Evolutionary conservation across 139 green algal genomes (phyloP).

Genomic region (Monoraphidium neglectum): DNA sequence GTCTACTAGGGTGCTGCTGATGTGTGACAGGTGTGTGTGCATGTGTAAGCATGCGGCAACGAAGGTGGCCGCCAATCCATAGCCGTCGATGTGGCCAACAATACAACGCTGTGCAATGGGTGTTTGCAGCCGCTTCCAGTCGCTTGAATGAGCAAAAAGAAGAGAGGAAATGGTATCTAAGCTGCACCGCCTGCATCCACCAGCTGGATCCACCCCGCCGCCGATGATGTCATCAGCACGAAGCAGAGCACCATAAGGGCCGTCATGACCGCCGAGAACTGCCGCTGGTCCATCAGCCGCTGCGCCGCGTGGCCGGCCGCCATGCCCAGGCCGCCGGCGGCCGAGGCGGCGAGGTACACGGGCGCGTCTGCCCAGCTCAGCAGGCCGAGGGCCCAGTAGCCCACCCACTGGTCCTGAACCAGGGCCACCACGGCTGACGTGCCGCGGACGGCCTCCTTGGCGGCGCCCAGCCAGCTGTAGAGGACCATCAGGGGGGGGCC

Average conservation of each 20-base stretch:
- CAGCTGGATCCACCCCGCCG: background rate
- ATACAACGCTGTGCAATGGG: no score
- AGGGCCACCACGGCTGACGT: slow-evolving; percentile 3
- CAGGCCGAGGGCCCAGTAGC: slow-evolving; percentile 2
- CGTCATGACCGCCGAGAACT: background rate
- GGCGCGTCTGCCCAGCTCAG: background rate
- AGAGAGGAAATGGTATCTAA: no score
- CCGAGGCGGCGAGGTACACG: background rate
- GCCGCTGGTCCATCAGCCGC: slow-evolving; percentile 7
- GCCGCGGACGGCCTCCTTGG: slow-evolving; percentile 2
- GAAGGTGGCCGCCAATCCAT: no score
- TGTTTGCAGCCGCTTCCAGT: no score
- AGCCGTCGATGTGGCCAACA: no score
- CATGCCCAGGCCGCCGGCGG: background rate
- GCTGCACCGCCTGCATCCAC: no score
- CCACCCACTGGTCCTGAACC: slow-evolving; percentile 8
- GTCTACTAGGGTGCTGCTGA: no score
- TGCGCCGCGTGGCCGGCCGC: background rate
- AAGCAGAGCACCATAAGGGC: slow-evolving; percentile 18
- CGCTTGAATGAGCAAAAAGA: no score
- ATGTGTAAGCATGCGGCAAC: no score
- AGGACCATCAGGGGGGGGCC: slow-evolving; percentile 5
- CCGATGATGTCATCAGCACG: slow-evolving; percentile 1
- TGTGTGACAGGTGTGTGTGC: no score
- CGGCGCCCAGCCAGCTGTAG: background rate